Base-by-base conservation (phyloP, 2,329 filamentous ascomycete species). In the Malbranchea cinnamomea region DNA sequence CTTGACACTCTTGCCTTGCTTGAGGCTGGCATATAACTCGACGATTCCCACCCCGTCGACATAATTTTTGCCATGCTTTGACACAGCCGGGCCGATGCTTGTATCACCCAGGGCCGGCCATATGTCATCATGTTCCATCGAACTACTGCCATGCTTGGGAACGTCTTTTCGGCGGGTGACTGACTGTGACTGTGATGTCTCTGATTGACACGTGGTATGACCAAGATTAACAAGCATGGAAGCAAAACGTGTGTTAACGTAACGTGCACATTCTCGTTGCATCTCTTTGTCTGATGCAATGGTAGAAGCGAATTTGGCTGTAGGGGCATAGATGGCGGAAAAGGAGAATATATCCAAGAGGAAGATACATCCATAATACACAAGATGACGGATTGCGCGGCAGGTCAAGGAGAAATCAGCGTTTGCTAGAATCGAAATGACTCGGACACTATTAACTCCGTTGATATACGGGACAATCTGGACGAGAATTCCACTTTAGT, bases 291-390 rank as follows among this genome's bases (percentile, higher is more conserved):
- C 82, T 23, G 70, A 65, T 18, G 89, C 66, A 45, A 98, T 92
- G 18, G 52, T 55, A 37, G 76, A 70, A 37, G 77, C 71, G 34
- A 98, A 77, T 21, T 80, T 76, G 0, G 74, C 67, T 0, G 82
- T 82, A 0, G 78, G 76, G 0, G 85, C 84, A 49, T 98, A 98
- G 45, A 91, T 87, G 23, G 81, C 82, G 18, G 75, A 68, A 51
- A 95, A 98, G 52, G 89, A 84, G 62, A 95, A 95, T 44, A 94
- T 80, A 56, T 98, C 89, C 7, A 95, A 71, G 31, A 95, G 69
- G 15, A 93, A 66, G 20, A 93, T 70, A 45, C 83, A 87, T 48
- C 87, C 82, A 54, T 95, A 94, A 62, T 91, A 92, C 15, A 95
- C 67, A 6, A 98, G 67, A 51, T 95, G 87, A 38, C 81, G 76